A percentile compares a stretch with the other conserved stretches of the same genome.
Conservation (phyloP, 78 protist species). For the Dictyostelium intermedium region DNA sequence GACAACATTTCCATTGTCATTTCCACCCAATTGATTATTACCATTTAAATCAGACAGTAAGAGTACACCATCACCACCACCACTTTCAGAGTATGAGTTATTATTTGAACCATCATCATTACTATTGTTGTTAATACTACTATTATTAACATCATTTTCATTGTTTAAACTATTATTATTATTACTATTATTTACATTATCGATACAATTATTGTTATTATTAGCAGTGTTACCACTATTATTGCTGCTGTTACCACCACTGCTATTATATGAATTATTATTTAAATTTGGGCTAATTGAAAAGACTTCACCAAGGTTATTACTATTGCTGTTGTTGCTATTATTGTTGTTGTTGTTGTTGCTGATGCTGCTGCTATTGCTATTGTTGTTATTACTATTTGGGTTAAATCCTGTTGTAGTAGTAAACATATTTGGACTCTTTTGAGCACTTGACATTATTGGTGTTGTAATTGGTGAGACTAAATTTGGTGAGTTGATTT, state of each 20-base stretch:
- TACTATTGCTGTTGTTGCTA: background rate
- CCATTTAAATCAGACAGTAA: background rate
- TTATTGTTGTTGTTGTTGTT: background rate
- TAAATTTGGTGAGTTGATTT: background rate
- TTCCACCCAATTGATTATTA: background rate
- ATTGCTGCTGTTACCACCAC: background rate
- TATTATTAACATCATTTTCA: background rate
- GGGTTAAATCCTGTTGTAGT: background rate
- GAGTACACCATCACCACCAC: background rate
- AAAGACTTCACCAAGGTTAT: background rate
- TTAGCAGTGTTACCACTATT: background rate
- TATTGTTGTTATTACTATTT: background rate
- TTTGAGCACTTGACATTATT: background rate
- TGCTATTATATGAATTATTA: background rate
- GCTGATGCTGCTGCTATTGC: background rate
- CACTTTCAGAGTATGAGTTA: background rate
- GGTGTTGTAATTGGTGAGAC: background rate
- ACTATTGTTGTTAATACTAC: background rate
- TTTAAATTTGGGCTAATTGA: background rate
- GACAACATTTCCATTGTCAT: background rate
- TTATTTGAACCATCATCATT: constrained; percentile 1
- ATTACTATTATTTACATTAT: background rate
- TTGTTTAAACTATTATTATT: background rate
- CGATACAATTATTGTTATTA: no score
- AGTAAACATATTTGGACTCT: background rate